phyloP scores from a whole-genome alignment of 2,329 filamentous ascomycete species.

The Aureobasidium melanogenum region DNA sequence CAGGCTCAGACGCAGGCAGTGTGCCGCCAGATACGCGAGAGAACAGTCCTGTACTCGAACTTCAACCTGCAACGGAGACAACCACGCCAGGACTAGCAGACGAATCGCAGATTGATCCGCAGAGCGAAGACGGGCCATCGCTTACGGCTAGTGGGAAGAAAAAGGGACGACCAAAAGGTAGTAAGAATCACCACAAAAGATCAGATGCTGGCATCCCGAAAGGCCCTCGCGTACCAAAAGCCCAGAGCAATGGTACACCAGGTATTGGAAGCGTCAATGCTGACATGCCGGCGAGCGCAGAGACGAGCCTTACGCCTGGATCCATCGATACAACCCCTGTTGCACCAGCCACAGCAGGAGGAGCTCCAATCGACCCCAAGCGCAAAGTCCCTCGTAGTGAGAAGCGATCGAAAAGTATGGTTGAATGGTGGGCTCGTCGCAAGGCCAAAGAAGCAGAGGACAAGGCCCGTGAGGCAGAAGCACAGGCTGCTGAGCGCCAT shows the following conservation, averaged over 20 bases:
- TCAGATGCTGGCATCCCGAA: constrained; percentile 43
- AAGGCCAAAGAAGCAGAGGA: constrained; percentile 25
- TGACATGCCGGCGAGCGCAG: not conserved
- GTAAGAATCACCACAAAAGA: constrained; percentile 37
- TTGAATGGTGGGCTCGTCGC: constrained; percentile 38
- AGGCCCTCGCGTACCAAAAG: constrained; percentile 31
- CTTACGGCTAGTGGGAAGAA: constrained; percentile 14
- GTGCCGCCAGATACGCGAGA: constrained; percentile 14
- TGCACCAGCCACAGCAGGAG: not conserved
- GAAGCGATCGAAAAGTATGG: constrained; percentile 37
- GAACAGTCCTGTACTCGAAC: constrained; percentile 1
- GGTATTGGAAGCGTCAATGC: not conserved
- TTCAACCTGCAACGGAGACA: constrained; percentile 14
- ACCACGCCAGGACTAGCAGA: constrained; percentile 10
- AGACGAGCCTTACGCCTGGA: not conserved
- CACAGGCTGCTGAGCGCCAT: constrained; percentile 2
- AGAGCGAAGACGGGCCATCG: constrained; percentile 5
- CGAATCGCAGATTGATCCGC: not conserved
- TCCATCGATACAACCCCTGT: not conserved
- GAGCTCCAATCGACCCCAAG: not conserved
- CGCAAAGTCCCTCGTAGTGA: constrained; percentile 29
- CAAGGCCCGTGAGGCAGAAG: not conserved
- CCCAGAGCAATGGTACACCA: not conserved
- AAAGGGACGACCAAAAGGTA: constrained; percentile 34
- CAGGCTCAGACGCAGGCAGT: constrained; percentile 24